Evolutionary conservation across 352 stramenopile genomes (phyloP).

Genomic region (Peronospora farinosa): DNA sequence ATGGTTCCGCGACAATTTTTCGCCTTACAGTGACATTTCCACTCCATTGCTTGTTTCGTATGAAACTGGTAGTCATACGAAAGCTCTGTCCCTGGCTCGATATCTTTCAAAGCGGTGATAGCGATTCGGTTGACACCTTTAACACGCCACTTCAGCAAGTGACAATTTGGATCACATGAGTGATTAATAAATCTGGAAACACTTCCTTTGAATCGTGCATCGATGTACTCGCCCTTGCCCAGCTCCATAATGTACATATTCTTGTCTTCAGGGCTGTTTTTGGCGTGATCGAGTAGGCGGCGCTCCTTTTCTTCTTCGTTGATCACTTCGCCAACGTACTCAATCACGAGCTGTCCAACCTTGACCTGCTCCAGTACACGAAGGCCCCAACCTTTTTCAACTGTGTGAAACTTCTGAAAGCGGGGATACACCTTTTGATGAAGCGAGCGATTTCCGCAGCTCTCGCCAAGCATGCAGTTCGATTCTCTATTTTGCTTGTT

Average conservation of each 20-base stretch:
- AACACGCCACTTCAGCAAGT: slow-evolving; percentile 93
- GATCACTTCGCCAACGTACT: slow-evolving; percentile 94
- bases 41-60: slow-evolving; percentile 79
- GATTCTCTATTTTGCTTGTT: slow-evolving; percentile 71
- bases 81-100: slow-evolving; percentile 85
- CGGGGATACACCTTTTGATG: slow-evolving; percentile 72
- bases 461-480: slow-evolving; percentile 88
- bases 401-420: slow-evolving; percentile 70
- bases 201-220: slow-evolving; percentile 90
- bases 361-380: slow-evolving; percentile 74
- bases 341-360: slow-evolving; percentile 85
- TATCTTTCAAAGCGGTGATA: slow-evolving; percentile 89
- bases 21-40: slow-evolving; percentile 81
- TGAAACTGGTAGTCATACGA: slow-evolving; percentile 95
- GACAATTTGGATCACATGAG: slow-evolving; percentile 94
- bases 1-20: slow-evolving; percentile 82
- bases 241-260: slow-evolving; percentile 96
- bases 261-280: slow-evolving; percentile 88
- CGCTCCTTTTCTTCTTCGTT: slow-evolving; percentile 89
- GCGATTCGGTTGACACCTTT: slow-evolving; percentile 88
- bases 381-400: slow-evolving; percentile 90
- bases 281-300: slow-evolving; percentile 76
- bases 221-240: slow-evolving; percentile 90
- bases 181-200: slow-evolving; percentile 97
- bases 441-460: slow-evolving; percentile 89